A percentile compares a stretch with the other conserved stretches of the same genome.
phyloP scores from a whole-genome alignment of 2,329 filamentous ascomycete species.

The Dothideomycetidae sp. region DNA sequence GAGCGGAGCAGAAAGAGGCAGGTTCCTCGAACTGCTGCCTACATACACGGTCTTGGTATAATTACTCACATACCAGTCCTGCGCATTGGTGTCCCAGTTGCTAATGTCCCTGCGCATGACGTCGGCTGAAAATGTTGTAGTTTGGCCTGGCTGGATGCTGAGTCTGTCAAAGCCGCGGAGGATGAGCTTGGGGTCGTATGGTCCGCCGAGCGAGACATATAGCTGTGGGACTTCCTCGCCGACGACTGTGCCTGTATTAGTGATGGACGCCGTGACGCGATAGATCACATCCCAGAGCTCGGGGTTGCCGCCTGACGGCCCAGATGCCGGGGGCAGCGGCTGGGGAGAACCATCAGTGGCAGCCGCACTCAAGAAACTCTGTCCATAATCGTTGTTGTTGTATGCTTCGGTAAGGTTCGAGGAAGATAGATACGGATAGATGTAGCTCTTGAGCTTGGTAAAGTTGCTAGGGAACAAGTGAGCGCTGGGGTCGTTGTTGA shows the following conservation, averaged over 20 bases:
- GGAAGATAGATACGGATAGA: constrained; percentile 60
- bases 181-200: constrained; percentile 46
- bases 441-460: constrained; percentile 40
- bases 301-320: constrained; percentile 46
- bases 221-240: constrained; percentile 61
- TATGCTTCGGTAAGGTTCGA: constrained; percentile 44
- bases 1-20: constrained; percentile 29
- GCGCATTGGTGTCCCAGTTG: constrained; percentile 63
- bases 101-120: constrained; percentile 67
- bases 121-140: constrained; percentile 47
- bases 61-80: constrained; percentile 61
- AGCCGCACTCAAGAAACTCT: constrained; percentile 40
- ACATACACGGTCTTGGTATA: constrained; percentile 45
- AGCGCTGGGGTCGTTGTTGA: constrained; percentile 46
- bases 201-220: constrained; percentile 64
- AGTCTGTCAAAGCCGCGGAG: constrained; percentile 71
- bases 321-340: constrained; percentile 45
- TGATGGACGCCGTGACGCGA: constrained; percentile 49
- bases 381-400: constrained; percentile 45
- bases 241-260: constrained; percentile 48
- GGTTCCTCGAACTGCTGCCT: constrained; percentile 42
- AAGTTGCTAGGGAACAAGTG: constrained; percentile 54
- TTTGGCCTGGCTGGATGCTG: constrained; percentile 51
- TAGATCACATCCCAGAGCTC: constrained; percentile 54
- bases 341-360: constrained; percentile 42